Evolutionary conservation across 2,329 filamentous ascomycete species (phyloP), one percentile per base, ranked within the genome.

Genomic region (Aspergillus bombycis): DNA sequence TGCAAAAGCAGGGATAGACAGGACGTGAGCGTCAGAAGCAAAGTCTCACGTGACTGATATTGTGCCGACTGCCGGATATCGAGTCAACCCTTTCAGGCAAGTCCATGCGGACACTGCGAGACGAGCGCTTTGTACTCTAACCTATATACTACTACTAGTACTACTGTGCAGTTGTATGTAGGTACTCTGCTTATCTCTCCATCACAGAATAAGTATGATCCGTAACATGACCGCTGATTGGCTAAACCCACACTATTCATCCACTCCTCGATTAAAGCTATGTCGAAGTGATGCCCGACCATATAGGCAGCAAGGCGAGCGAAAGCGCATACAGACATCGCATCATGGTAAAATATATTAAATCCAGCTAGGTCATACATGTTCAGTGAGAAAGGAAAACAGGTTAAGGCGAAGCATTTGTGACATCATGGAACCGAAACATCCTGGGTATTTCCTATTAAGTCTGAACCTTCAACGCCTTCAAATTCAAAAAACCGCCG

Each of bases 51-150:
- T 67, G 62, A 64, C 34, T n/a, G 19, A 21, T 11, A 38, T 46
- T 3, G 19, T 58, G 64, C 62, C 64, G 64, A 56, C 50, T 43
- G 36, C 57, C 60, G 56, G 58, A 34, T 32, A 32, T 23, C 32
- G 10, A 19, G 26, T 9, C 21, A 23, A 28, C 64, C 67, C 52
- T 41, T 66, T 67, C 36, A 34, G 68, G 68, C 48, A 70, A 60
- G 68, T 70, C 67, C 63, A 65, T 58, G 67, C 68, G 66, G 60
- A 65, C 45, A 59, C 34, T 23, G 16, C 34, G 12, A 36, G 34
- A 36, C 34, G 14, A 36, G 34, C 11, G 14, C 34, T 16, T 36
- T 36, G 14, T 7, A 16, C 26, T 28, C 26, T 28, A 28, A n/a
- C n/a, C n/a, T n/a, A n/a, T n/a, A n/a, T n/a, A n/a, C n/a, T n/a